Conservation (phyloP, 2,329 filamentous ascomycete genomes). For the Cladophialophora bantiana region DNA sequence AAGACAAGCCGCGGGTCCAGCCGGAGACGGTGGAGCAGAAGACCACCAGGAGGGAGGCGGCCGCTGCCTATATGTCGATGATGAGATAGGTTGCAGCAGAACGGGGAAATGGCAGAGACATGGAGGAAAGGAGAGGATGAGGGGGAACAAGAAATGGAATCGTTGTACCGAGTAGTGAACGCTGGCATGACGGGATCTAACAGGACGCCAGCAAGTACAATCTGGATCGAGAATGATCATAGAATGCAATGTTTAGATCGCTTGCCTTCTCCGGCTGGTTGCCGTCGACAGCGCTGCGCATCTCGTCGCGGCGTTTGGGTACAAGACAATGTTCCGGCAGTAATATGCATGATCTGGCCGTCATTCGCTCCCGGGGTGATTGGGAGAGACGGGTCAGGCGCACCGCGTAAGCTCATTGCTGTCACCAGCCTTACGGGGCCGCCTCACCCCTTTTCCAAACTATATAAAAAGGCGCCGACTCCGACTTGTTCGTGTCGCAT, state of each 20-base stretch:
- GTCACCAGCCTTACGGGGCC: background rate
- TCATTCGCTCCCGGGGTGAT: background rate
- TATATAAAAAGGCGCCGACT: background rate
- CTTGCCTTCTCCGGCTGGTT: background rate
- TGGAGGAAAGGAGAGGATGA: background rate
- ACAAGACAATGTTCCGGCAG: background rate
- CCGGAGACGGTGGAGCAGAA: constrained; percentile 27
- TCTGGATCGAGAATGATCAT: background rate
- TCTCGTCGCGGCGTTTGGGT: background rate
- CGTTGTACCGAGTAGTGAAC: no score
- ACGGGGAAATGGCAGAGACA: background rate
- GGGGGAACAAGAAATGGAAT: background rate
- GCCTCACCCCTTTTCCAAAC: background rate
- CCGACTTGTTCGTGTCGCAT: background rate
- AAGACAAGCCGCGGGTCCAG: constrained; percentile 23
- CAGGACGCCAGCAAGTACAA: background rate
- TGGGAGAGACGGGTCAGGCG: background rate
- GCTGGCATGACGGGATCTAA: background rate
- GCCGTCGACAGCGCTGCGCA: no score
- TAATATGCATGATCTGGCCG: background rate
- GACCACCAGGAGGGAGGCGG: constrained; percentile 29
- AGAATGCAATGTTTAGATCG: background rate
- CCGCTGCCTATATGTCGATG: constrained; percentile 33
- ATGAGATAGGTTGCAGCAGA: constrained; percentile 2
- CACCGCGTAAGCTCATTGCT: background rate